A percentile compares a stretch with the other conserved stretches of the same genome.
These are phyloP conservation scores for Aspergillus chevalieri DNA, from an alignment of 2,329 filamentous ascomycete species.

Conservation along the genomic window DNA sequence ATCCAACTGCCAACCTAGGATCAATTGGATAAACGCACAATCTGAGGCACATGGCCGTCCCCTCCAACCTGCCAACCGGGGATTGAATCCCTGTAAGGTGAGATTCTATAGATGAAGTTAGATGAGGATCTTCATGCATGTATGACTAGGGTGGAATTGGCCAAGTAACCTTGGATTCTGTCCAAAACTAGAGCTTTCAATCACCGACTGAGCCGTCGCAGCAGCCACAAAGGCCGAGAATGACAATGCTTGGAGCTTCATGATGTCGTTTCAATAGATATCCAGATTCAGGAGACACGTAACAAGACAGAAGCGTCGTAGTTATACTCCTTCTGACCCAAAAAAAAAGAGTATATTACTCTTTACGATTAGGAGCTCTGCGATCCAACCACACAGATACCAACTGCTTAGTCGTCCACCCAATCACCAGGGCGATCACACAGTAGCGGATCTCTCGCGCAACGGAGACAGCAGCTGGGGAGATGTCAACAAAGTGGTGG, in stretches of 20 bases:
- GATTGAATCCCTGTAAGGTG: conserved; percentile 45
- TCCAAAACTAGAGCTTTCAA: conserved; percentile 73
- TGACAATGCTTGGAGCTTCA: conserved; percentile 36
- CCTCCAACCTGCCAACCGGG: conserved; percentile 52
- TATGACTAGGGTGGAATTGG: conserved; percentile 5
- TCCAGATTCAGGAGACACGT: background rate
- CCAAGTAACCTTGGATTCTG: conserved; percentile 53
- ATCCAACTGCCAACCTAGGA: background rate
- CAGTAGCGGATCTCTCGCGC: conserved; percentile 48
- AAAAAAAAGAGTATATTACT: background rate
- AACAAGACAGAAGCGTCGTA: background rate
- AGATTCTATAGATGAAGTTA: conserved; percentile 49
- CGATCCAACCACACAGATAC: conserved; percentile 27
- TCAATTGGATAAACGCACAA: conserved; percentile 31
- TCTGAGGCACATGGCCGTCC: conserved; percentile 50
- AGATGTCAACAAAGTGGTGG: conserved; percentile 48
- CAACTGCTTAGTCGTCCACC: conserved; percentile 38
- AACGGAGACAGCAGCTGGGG: conserved; percentile 43
- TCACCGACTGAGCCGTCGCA: conserved; percentile 58
- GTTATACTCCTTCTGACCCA: background rate
- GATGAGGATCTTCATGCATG: background rate
- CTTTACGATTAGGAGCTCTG: conserved; percentile 14
- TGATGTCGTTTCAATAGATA: conserved; percentile 17
- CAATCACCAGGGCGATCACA: conserved; percentile 45
- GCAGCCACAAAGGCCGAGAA: conserved; percentile 44